Evolutionary conservation across 139 green algal genomes (phyloP), one percentile per base, ranked within the genome.

Genomic region (Eudorina sp.): DNA sequence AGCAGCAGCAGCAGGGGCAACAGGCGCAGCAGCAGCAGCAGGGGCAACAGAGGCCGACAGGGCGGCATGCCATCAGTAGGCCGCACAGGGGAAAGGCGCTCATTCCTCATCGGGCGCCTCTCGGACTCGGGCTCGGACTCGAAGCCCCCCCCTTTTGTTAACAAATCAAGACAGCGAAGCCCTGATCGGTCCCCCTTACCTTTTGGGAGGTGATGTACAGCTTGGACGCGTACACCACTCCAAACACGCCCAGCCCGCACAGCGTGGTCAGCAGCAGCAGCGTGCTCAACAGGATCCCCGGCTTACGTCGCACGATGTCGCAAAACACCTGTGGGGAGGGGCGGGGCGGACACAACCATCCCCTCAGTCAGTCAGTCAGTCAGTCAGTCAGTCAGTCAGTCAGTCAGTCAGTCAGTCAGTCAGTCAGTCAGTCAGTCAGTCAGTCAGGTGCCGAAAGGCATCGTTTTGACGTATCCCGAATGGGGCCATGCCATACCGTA

Each of bases 221-320:
- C 4, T 48, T 14, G 11, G 80, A 18, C 6, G 80, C 80, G 58
- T 40, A 86, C 6, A 76, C 3, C 16, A 86, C 80, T 27, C 80
- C 80, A 29, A 86, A 86, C 43, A 86, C 60, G 7, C 80, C 80
- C 41, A 86, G 80, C 16, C 51, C 80, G 1, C 29, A 45, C 60
- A 86, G 62, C 60, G 62, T 41, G 13, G 14, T 4, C n/a, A 60
- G 76, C 60, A 86, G 43, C 41, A 73, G 23, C 60, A 86, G n/a
- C 14, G 60, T 16, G 21, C 21, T 46, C 1, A 4, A 3, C 80
- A 64, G n/a, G 11, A 86, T 19, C 60, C 60, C 76, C 19, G 60
- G 62, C 80, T 86, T 86, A 29, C 80, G 80, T 0, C 36, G 53
- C 4, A 70, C 76, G 4, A 70, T 70, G 51, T 70, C 76, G 11